Evolutionary conservation across 2,329 filamentous ascomycete species (phyloP).

Genomic region (Calcarisporium arbuscula): DNA sequence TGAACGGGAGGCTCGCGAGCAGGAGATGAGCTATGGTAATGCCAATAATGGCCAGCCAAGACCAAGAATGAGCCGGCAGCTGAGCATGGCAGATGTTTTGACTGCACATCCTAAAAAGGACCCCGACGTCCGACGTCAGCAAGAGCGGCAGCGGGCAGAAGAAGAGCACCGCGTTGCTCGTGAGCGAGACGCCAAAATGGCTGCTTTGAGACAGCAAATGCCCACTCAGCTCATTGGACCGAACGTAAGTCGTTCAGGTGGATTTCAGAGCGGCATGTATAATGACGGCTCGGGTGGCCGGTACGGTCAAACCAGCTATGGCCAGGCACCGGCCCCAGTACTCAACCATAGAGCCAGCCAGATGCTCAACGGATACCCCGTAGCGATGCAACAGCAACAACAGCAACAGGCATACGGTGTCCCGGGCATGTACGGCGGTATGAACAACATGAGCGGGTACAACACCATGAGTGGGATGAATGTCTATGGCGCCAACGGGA

Average conservation of each 20-base stretch:
- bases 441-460: constrained; percentile 14
- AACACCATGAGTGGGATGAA: constrained; percentile 15
- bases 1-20: constrained; percentile 57
- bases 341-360: constrained; percentile 17
- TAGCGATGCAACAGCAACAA: constrained; percentile 14
- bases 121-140: constrained; percentile 29
- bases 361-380: constrained; percentile 19
- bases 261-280: constrained; percentile 46
- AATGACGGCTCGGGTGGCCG: constrained; percentile 45
- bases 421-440: constrained; percentile 14
- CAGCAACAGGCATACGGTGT: constrained; percentile 18
- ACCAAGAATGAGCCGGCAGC: constrained; percentile 22
- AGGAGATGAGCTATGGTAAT: constrained; percentile 40
- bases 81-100: constrained; percentile 57
- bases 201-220: constrained; percentile 43
- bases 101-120: constrained; percentile 35
- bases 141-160: constrained; percentile 34
- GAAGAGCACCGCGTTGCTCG: constrained; percentile 32
- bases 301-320: background rate
- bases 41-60: constrained; percentile 12
- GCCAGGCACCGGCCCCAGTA: constrained; percentile 18
- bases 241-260: constrained; percentile 30
- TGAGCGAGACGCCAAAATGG: constrained; percentile 43
- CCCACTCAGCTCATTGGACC: constrained; percentile 31
- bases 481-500: constrained; percentile 16